Percentiles rank a stretch among this genome's conserved stretches.
phyloP scores from a whole-genome alignment of 805 yeast species.

The Kazachstania bromeliacearum region DNA sequence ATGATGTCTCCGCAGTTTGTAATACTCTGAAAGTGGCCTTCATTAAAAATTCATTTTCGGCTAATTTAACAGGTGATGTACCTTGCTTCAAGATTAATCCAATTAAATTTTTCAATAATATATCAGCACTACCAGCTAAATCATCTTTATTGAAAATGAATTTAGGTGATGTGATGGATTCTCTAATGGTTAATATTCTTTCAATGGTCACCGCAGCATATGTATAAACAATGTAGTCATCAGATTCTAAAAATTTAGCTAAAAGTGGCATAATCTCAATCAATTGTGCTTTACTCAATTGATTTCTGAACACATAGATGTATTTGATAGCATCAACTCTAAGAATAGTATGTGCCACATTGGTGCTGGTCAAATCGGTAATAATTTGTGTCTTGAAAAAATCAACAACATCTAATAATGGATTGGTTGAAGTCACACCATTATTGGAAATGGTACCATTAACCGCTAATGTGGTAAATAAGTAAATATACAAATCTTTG shows the following conservation, averaged over 20 bases:
- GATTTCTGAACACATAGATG: slow-evolving; percentile 83
- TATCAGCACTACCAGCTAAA: slow-evolving; percentile 51
- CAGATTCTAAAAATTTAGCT: slow-evolving; percentile 55
- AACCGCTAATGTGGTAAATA: slow-evolving; percentile 83
- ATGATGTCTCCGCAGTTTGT: slow-evolving; percentile 58
- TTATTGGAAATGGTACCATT: slow-evolving; percentile 80
- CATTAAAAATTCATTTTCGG: slow-evolving; percentile 92
- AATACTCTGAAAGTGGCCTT: slow-evolving; percentile 78
- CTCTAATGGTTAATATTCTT: slow-evolving; percentile 70
- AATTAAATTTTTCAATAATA: slow-evolving; percentile 57
- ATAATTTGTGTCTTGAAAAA: slow-evolving; percentile 79
- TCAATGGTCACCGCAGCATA: slow-evolving; percentile 92
- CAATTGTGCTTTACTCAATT: slow-evolving; percentile 77
- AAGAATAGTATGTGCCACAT: slow-evolving; percentile 60
- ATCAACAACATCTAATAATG: slow-evolving; percentile 73
- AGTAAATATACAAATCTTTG: slow-evolving; percentile 77
- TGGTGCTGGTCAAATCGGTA: slow-evolving; percentile 54
- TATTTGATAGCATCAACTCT: slow-evolving; percentile 90
- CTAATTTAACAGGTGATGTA: slow-evolving; percentile 74
- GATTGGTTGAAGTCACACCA: slow-evolving; percentile 82
- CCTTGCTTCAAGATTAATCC: slow-evolving; percentile 51
- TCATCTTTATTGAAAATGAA: slow-evolving; percentile 67
- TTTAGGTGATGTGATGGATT: slow-evolving; percentile 36
- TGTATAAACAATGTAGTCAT: slow-evolving; percentile 77
- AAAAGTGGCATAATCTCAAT: slow-evolving; percentile 70